Conservation (phyloP, 2,329 filamentous ascomycete species). For the Colletotrichum sp. region DNA sequence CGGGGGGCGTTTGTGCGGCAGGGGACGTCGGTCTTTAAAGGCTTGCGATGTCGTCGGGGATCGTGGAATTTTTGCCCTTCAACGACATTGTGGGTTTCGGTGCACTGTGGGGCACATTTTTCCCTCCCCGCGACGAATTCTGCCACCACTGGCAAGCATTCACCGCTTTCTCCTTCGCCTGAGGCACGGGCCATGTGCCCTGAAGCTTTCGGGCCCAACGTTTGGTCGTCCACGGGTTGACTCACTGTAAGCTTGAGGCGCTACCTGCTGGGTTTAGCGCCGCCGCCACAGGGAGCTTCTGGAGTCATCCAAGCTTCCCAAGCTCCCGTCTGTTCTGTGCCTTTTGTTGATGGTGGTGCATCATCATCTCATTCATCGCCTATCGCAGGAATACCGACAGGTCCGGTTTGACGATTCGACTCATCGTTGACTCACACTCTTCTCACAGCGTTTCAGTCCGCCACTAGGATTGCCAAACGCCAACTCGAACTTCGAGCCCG, state of each 20-base stretch:
- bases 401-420: background rate
- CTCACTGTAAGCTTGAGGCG: background rate
- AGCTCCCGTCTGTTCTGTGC: background rate
- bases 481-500: background rate
- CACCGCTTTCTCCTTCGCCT: conserved; percentile 19
- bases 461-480: background rate
- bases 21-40: conserved; percentile 23
- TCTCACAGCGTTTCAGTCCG: background rate
- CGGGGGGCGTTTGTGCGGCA: conserved; percentile 18
- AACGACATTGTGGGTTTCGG: conserved; percentile 23
- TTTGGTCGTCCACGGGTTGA: background rate
- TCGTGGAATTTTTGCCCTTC: conserved; percentile 24
- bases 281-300: background rate
- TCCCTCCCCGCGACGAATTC: conserved; percentile 20
- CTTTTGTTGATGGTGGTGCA: background rate
- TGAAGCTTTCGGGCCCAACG: background rate
- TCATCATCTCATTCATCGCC: background rate
- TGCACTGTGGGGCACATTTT: conserved; percentile 21
- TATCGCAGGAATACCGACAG: background rate
- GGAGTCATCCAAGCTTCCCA: background rate
- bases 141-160: conserved; percentile 11
- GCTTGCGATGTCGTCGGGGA: conserved; percentile 18
- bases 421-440: conserved; percentile 10
- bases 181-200: conserved; percentile 1
- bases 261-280: background rate